Conservation (phyloP, 768 basidiomycete species). For the Rhodotorula sphaerocarpa region DNA sequence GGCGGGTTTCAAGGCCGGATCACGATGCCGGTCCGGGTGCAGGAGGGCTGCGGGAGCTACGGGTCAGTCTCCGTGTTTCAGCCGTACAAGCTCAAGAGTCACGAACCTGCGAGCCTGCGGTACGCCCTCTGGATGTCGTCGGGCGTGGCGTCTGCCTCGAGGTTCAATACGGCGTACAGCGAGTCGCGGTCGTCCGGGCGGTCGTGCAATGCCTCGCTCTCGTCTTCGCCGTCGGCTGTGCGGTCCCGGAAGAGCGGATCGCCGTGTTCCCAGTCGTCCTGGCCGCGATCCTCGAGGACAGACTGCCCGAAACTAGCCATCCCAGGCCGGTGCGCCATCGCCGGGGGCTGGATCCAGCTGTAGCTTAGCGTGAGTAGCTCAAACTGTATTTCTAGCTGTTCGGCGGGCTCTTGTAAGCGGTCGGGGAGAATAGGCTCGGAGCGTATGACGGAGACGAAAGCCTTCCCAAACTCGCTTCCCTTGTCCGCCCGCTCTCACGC, state of each 20-base stretch:
- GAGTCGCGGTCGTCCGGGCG: background rate
- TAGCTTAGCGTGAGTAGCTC: too few species aligned
- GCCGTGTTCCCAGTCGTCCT: constrained; percentile 17
- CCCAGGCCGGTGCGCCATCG: background rate
- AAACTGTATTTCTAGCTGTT: too few species aligned
- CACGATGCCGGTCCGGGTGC: constrained; percentile 75
- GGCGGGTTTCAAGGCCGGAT: constrained; percentile 52
- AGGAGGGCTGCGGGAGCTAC: constrained; percentile 50
- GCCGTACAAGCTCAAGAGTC: background rate
- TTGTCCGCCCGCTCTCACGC: too few species aligned
- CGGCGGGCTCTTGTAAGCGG: too few species aligned
- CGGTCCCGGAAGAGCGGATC: constrained; percentile 20
- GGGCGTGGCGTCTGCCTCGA: constrained; percentile 57
- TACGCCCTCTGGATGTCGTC: constrained; percentile 68
- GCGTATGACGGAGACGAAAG: too few species aligned
- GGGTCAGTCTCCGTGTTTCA: background rate
- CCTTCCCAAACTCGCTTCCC: too few species aligned
- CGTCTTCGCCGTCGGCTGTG: background rate
- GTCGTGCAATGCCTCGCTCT: background rate
- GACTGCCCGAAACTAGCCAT: background rate
- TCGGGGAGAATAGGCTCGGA: too few species aligned
- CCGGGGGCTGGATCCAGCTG: too few species aligned
- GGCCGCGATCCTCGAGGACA: background rate
- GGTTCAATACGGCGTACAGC: constrained; percentile 52
- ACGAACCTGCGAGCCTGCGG: constrained; percentile 52